Percentiles rank a stretch among this genome's conserved stretches.
Conservation (phyloP, 2,329 filamentous ascomycete species). For the Neonectria sp. region DNA sequence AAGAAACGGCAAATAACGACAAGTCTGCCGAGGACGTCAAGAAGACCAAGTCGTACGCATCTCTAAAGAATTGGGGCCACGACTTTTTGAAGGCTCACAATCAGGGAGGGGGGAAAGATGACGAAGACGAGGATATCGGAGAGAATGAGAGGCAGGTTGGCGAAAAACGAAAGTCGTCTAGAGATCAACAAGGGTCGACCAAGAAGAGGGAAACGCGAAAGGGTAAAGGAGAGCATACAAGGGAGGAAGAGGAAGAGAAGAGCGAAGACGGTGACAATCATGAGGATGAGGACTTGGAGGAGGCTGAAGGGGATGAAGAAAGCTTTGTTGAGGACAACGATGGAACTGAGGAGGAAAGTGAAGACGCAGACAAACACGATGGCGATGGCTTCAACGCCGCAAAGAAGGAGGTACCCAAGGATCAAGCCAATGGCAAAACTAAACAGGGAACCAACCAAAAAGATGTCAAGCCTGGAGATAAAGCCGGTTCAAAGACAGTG, state of each 20-base stretch:
- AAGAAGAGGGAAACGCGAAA: slow-evolving; percentile 53
- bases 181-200: slow-evolving; percentile 44
- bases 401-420: slow-evolving; percentile 29
- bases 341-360: slow-evolving; percentile 28
- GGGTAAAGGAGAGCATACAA: slow-evolving; percentile 36
- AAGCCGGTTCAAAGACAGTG: slow-evolving; percentile 36
- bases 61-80: slow-evolving; percentile 75
- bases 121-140: slow-evolving; percentile 23
- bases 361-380: slow-evolving; percentile 28
- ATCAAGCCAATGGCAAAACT: slow-evolving; percentile 26
- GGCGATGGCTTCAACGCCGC: slow-evolving; percentile 36
- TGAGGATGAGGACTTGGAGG: not conserved
- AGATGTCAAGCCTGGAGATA: not conserved
- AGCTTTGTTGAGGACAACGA: slow-evolving; percentile 25
- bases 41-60: slow-evolving; percentile 69
- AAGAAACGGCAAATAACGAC: slow-evolving; percentile 70
- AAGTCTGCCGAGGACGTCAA: slow-evolving; percentile 62
- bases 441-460: slow-evolving; percentile 28
- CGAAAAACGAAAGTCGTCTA: slow-evolving; percentile 47
- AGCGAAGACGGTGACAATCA: slow-evolving; percentile 32
- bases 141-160: slow-evolving; percentile 33
- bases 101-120: slow-evolving; percentile 21
- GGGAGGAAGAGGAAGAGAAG: slow-evolving; percentile 37
- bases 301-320: not conserved
- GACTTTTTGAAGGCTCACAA: slow-evolving; percentile 62